Conservation (phyloP, 2,329 filamentous ascomycete species). For the Phaeosphaeria sp. region DNA sequence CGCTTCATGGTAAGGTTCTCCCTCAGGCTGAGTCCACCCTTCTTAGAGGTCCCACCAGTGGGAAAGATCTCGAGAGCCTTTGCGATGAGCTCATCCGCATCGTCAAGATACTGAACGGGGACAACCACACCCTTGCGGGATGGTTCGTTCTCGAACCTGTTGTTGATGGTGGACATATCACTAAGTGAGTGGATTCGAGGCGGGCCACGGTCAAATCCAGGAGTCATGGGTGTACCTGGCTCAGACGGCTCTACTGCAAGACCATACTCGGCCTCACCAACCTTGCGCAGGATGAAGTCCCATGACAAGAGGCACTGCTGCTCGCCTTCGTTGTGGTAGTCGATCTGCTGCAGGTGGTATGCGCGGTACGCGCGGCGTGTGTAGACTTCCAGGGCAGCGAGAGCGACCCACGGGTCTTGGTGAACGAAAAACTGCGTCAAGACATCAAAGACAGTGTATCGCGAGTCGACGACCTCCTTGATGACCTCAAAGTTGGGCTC, state of each 20-base stretch:
- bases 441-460: conserved; percentile 98
- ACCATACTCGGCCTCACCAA: conserved; percentile 89
- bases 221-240: conserved; percentile 73
- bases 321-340: conserved; percentile 82
- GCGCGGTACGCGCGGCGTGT: conserved; percentile 96
- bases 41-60: conserved; percentile 60
- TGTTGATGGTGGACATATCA: conserved; percentile 88
- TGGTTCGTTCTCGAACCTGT: conserved; percentile 74
- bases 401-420: conserved; percentile 89
- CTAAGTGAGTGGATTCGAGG: conserved; percentile 93
- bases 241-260: conserved; percentile 78
- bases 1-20: conserved; percentile 68
- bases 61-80: conserved; percentile 87
- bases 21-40: conserved; percentile 53
- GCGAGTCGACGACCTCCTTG: conserved; percentile 98
- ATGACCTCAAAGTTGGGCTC: conserved; percentile 89
- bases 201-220: conserved; percentile 64
- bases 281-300: conserved; percentile 95
- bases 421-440: conserved; percentile 94
- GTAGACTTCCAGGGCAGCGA: conserved; percentile 95
- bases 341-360: conserved; percentile 86
- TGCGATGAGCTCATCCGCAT: conserved; percentile 84
- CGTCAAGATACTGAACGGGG: conserved; percentile 90
- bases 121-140: conserved; percentile 92
- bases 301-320: conserved; percentile 83